Base-by-base conservation (phyloP, 371 early-diverging fungal species). In the Rhizopus microsporus region DNA sequence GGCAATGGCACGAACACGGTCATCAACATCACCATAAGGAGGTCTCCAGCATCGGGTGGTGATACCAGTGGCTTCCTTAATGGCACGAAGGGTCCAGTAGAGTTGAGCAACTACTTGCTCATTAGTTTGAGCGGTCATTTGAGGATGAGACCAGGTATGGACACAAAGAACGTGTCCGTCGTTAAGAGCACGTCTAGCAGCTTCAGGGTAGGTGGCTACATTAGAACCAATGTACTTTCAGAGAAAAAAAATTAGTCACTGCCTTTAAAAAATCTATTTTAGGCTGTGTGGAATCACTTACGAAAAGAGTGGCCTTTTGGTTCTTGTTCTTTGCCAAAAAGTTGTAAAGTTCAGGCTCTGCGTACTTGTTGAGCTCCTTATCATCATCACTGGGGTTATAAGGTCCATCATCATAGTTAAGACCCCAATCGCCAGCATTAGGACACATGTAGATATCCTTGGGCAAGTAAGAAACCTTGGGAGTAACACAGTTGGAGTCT, bases 121-220 rank as follows among this genome's bases (percentile, higher is more conserved):
- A 48, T 80, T 82, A 34, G 80, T 63, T 51, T 74, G 71, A 30
- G 78, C 63, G 30, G 85, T 82, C 76, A 86, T 74, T 16, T 60
- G 62, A 45, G 80, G 81, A 55, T 88, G 88, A 31, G 81, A 76
- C 84, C 84, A 84, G 10, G 84, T 82, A 51, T 84, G 85, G 35
- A 74, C 59, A 34, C 79, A 77, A 45, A 84, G 65, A 32, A 62
- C 63, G 37, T 80, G 77, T 16, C 82, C 77, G 59, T 75, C 72
- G 31, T 69, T 69, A 13, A 80, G 55, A 34, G 80, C 80, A 56
- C 80, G 71, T 42, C 64, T 63, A 17, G 75, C 80, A 51, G 77
- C 77, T 37, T 67, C 71, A 44, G 80, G 80, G 52, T 53, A 72
- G 7, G 71, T 74, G 0, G 61, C 63, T 16, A 80, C 77, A 54